Conservation (phyloP, 2,329 filamentous ascomycete species). For the Endothia cerciana region DNA sequence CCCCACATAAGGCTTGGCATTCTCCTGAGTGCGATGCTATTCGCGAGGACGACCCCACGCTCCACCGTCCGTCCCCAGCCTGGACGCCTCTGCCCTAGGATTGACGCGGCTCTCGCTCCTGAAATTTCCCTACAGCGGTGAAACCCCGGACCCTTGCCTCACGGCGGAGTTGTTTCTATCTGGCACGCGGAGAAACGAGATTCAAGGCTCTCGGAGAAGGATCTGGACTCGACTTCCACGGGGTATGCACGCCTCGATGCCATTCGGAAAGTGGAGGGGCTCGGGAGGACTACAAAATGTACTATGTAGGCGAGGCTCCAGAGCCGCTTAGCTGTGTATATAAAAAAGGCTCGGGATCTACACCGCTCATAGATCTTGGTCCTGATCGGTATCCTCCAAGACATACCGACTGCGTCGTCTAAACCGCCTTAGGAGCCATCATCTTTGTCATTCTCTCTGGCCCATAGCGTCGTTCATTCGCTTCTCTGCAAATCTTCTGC, state of each 20-base stretch:
- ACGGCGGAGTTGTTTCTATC: slow-evolving; percentile 4
- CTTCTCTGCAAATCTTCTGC: neutral
- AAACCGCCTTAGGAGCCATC: neutral
- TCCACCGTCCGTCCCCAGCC: neutral
- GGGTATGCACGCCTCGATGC: neutral
- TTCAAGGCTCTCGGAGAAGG: neutral
- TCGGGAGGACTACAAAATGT: neutral
- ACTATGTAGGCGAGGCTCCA: neutral
- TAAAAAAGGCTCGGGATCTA: neutral
- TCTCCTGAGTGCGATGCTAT: neutral
- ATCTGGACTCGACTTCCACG: neutral
- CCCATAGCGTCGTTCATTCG: neutral
- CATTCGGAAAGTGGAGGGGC: neutral
- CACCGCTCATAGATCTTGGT: neutral
- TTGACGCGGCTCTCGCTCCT: slow-evolving; percentile 2
- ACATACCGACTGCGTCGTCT: slow-evolving; percentile 6
- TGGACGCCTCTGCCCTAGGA: neutral
- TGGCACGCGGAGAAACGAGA: neutral
- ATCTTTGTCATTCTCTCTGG: neutral
- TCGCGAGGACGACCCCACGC: neutral
- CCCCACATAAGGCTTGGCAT: neutral
- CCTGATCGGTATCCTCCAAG: neutral
- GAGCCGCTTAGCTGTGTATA: neutral
- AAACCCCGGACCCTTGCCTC: neutral
- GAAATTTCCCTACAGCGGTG: slow-evolving; percentile 1